Base-by-base conservation (phyloP, 1,284 basidiomycete genomes). In the Sporisorium iseilematis-ciliati region DNA sequence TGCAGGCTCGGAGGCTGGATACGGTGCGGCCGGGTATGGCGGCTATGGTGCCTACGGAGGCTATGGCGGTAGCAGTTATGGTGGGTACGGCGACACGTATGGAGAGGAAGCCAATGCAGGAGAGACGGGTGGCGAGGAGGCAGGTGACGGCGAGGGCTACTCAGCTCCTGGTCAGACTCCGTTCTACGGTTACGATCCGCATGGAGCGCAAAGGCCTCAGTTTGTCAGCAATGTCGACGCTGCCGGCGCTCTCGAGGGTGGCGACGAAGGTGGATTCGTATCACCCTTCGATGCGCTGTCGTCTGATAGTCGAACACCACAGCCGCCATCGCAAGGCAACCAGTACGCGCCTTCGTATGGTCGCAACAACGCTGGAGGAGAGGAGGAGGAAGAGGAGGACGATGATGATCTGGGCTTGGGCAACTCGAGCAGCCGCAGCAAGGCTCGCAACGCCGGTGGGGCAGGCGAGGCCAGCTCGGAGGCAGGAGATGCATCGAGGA, bases 331-430 rank as follows among this genome's bases (percentile, higher is more conserved):
- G 35, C 73, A 65, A 46, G 48, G 52, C 46, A 67, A 64, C n/a
- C 57, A 70, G 50, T 71, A 71, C 46, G 62, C 56, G n/a, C 55
- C 64, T 18, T 61, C 63, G 33, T 63, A 65, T 29, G 42, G 57
- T 11, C 53, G 54, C 23, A 52, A 66, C 23, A 26, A 57, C 31
- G 46, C 42, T 14, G 56, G 40, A 38, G 35, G 35, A 1, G 53
- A 64, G 40, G 53, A 64, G 40, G 53, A 55, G 8, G 66, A 65
- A 11, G 65, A 68, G 21, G 86, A 89, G 31, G 90, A 90, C 4
- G 91, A 92, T 4, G 92, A 92, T 5, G 94, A 95, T 55, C 89
- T 98, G 41, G 96, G 97, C 2, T 89, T 99, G 65, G 93, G 95
- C 12, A 99, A 97, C 82, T 87, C 87, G 55, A 77, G 63, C 60